Percentiles rank a stretch among this genome's conserved stretches.
Evolutionary conservation across 805 yeast species (phyloP).

Genomic region (Saccharomycopsis malanga): DNA sequence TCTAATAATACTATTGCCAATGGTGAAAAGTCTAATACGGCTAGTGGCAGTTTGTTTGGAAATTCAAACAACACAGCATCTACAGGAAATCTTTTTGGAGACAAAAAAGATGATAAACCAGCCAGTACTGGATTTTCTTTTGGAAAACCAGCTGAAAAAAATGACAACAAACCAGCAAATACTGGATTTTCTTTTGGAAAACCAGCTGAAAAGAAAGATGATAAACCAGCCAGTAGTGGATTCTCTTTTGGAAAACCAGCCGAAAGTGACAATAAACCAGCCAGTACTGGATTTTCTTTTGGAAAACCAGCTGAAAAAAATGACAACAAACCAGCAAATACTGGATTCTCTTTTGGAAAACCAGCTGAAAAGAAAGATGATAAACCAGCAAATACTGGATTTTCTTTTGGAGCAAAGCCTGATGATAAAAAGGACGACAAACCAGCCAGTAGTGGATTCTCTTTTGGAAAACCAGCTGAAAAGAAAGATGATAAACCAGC

Average conservation of each 20-base stretch:
- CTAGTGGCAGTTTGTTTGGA: constrained; percentile 25
- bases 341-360: constrained; percentile 13
- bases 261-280: constrained; percentile 4
- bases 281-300: constrained; percentile 4
- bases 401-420: constrained; percentile 23
- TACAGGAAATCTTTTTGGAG: constrained; percentile 3
- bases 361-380: constrained; percentile 17
- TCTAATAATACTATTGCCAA: background rate
- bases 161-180: constrained; percentile 16
- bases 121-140: constrained; percentile 25
- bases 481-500: constrained; percentile 21
- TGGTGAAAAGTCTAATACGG: constrained; percentile 9
- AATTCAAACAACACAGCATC: constrained; percentile 16
- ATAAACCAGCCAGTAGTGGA: constrained; percentile 14
- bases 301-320: background rate
- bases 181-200: constrained; percentile 24
- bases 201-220: constrained; percentile 22
- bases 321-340: constrained; percentile 16
- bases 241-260: constrained; percentile 28
- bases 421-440: constrained; percentile 13
- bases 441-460: constrained; percentile 12
- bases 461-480: constrained; percentile 11
- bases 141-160: constrained; percentile 22
- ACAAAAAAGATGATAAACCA: constrained; percentile 3
- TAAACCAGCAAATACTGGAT: constrained; percentile 18